Base-by-base conservation (phyloP, 108 stramenopile genomes). In the Skeletonema tropicum region DNA sequence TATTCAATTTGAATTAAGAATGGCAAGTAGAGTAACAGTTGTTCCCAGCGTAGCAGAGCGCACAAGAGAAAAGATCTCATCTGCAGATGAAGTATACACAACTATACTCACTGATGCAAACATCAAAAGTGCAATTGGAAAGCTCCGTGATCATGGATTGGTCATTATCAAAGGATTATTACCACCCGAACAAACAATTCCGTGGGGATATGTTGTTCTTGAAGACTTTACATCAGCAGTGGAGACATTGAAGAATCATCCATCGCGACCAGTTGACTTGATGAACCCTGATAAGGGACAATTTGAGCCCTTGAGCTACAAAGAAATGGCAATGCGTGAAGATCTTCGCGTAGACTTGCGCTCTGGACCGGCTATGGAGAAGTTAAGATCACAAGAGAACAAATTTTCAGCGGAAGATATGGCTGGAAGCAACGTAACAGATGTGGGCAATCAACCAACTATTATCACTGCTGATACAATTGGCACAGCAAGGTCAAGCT, bases 271-370 rank as follows among this genome's bases (percentile, higher is more conserved):
- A 35, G 88, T 94, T 6, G 85, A 94, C 70, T 59, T 94, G 8
- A 77, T 84, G 58, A 74, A 92, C 75, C 91, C 91, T 15, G 73
- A 77, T 8, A 49, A 46, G 5, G 82, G 76, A 17, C 23, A 60
- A 39, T 69, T 55, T 38, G 90, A 92, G 49, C 94, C 91, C 13
- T 70, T 89, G 57, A 68, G 69, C 57, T 95, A 93, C 49, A 79
- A 77, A 64, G 94, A 95, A 80, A 70, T 92, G 72, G 87, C 92
- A n/a, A 93, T 93, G 94, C 64, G 94, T 49, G 94, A 92, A 85
- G 91, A 94, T 66, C 66, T 94, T 15, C 88, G 94, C 7, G 64
- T 94, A 30, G 94, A 94, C 82, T 61, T 94, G 32, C 64, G 94
- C 49, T 66, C 88, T 57, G 94, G 91, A 38, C 91, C 91, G 0